Percentiles rank a stretch among this genome's conserved stretches.
Evolutionary conservation across 164 flowering plant species (phyloP).

Genomic region (Cinnamomum micranthum): DNA sequence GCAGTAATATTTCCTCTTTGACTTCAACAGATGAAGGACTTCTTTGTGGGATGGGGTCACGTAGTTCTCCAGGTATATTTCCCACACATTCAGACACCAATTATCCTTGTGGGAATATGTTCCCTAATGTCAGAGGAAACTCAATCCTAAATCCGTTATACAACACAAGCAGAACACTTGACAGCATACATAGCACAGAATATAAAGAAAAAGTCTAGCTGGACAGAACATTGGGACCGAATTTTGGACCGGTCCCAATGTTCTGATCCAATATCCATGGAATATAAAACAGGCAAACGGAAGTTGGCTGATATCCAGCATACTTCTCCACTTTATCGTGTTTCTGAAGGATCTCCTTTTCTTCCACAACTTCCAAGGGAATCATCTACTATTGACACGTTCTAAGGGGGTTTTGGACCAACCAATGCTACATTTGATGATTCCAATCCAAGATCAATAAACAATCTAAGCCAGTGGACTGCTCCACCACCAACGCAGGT

Average conservation of each 20-base stretch:
- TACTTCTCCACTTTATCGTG: conserved; percentile 12
- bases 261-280: too few species aligned
- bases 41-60: conserved; percentile 22
- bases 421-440: conserved; percentile 12
- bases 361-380: conserved; percentile 16
- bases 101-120: conserved; percentile 12
- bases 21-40: conserved; percentile 33
- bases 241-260: too few species aligned
- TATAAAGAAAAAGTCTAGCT: too few species aligned
- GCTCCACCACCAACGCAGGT: conserved; percentile 28
- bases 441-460: conserved; percentile 17
- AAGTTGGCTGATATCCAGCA: conserved; percentile 13
- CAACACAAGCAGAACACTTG: conserved; percentile 9
- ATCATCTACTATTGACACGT: conserved; percentile 14
- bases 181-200: conserved; percentile 2
- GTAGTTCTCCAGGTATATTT: conserved; percentile 12
- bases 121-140: conserved; percentile 17
- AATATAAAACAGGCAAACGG: conserved; percentile 2
- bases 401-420: conserved; percentile 19
- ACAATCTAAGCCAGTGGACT: conserved; percentile 39
- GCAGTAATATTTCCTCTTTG: conserved; percentile 31
- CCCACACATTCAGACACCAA: conserved; percentile 14
- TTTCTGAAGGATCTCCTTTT: conserved; percentile 5
- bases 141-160: conserved; percentile 13
- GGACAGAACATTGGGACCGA: too few species aligned